These are phyloP conservation scores for Aspergillus cejpii DNA, from an alignment of 2,329 filamentous ascomycete species.

Conservation along the genomic window DNA sequence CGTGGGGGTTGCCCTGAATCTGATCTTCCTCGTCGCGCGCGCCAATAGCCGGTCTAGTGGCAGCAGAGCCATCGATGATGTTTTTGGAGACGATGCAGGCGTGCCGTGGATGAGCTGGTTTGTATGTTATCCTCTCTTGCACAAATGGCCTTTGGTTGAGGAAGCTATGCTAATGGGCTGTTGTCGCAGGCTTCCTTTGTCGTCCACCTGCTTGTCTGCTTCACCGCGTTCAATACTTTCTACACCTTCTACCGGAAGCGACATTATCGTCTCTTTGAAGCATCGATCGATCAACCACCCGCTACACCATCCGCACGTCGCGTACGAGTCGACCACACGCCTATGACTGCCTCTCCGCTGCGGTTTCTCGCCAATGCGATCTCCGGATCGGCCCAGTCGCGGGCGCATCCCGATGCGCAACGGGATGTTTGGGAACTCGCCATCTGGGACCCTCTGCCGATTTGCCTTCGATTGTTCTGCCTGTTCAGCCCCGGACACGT, in stretches of 20 bases:
- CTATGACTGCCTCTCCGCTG: constrained; percentile 69
- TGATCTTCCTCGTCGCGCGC: constrained; percentile 72
- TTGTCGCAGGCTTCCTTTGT: constrained; percentile 56
- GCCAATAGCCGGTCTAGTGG: constrained; percentile 60
- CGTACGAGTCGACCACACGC: constrained; percentile 80
- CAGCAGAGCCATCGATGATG: constrained; percentile 61
- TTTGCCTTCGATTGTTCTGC: constrained; percentile 75
- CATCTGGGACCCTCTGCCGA: constrained; percentile 86
- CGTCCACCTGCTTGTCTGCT: constrained; percentile 60
- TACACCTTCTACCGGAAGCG: constrained; percentile 77
- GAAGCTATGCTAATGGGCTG: constrained; percentile 6
- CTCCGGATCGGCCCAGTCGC: constrained; percentile 66
- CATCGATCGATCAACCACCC: constrained; percentile 66
- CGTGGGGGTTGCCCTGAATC: constrained; percentile 68
- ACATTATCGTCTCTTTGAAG: constrained; percentile 86
- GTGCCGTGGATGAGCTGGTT: constrained; percentile 64
- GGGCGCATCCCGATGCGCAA: constrained; percentile 66
- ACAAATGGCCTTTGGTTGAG: not conserved
- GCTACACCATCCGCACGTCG: constrained; percentile 79
- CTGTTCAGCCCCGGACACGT: constrained; percentile 90
- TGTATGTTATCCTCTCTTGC: constrained; percentile 39
- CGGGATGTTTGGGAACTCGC: constrained; percentile 92
- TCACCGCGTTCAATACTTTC: constrained; percentile 69
- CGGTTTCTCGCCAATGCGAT: constrained; percentile 65
- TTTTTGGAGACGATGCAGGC: constrained; percentile 65